Conservation (phyloP, 805 yeast species). For the Geotrichum ghanense region DNA sequence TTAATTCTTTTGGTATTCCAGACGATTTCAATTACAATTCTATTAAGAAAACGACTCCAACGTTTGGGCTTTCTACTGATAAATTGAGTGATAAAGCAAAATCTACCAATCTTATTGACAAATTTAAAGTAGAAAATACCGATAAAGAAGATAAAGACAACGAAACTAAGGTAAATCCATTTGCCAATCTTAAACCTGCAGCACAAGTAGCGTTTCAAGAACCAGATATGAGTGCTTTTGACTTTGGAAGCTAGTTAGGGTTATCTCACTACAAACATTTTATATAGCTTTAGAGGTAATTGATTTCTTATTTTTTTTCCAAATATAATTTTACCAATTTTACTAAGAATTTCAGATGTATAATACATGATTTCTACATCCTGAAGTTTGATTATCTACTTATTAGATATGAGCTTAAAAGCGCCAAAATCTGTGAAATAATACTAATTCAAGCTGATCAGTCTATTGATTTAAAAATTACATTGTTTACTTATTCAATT, state of each 20-base stretch:
- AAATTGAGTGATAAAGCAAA: not conserved
- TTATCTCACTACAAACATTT: not conserved
- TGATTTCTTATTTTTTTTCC: not conserved
- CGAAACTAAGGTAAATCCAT: not conserved
- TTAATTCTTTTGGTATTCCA: not conserved
- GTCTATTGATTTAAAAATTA: too few relatives aligned
- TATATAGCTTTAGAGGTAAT: not conserved
- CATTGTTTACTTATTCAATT: too few relatives aligned
- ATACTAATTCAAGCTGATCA: too few relatives aligned
- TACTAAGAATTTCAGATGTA: too few relatives aligned
- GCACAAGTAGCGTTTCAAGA: constrained; percentile 50
- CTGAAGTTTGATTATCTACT: too few relatives aligned
- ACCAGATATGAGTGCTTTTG: constrained; percentile 68
- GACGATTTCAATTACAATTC: constrained; percentile 2
- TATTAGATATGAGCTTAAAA: too few relatives aligned
- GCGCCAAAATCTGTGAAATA: too few relatives aligned
- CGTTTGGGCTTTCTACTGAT: not conserved
- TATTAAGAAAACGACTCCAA: not conserved
- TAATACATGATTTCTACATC: too few relatives aligned
- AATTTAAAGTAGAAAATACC: not conserved
- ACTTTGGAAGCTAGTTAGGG: constrained; percentile 29
- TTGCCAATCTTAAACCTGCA: constrained; percentile 24
- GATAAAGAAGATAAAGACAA: not conserved
- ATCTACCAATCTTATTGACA: constrained; percentile 3
- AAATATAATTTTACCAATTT: too few relatives aligned